Percentiles rank a stretch among this genome's conserved stretches.
phyloP scores from a whole-genome alignment of 345 rosid species.

The Conringia planisiliqua region DNA sequence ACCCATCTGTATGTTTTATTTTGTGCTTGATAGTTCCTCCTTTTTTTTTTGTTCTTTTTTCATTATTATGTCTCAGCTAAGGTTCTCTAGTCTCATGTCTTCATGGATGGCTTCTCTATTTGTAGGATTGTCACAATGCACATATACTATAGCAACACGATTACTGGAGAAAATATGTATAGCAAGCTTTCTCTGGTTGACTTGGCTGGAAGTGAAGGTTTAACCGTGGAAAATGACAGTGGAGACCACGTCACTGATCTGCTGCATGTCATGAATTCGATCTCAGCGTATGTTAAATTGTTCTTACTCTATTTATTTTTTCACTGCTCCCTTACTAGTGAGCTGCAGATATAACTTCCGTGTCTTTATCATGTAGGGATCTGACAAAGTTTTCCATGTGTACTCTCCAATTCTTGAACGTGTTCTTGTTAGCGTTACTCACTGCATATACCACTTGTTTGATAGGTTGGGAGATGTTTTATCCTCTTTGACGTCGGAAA shows the following conservation, averaged over 20 bases:
- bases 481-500: conserved; percentile 79
- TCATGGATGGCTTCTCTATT: conserved; percentile 32
- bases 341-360: conserved; percentile 1
- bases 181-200: conserved; percentile 97
- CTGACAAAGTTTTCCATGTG: background rate
- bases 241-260: conserved; percentile 88
- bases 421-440: conserved; percentile 3
- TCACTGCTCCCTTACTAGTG: background rate
- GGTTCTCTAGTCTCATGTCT: conserved; percentile 24
- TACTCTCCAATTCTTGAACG: background rate
- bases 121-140: conserved; percentile 77
- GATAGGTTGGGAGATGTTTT: conserved; percentile 97
- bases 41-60: background rate
- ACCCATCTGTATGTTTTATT: conserved; percentile 79
- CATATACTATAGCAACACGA: conserved; percentile 68
- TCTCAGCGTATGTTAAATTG: conserved; percentile 74
- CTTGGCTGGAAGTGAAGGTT: conserved; percentile 92
- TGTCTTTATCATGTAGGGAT: background rate
- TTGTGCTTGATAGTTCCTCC: conserved; percentile 10
- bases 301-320: background rate
- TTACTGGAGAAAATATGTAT: conserved; percentile 73
- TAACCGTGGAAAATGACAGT: conserved; percentile 65
- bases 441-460: conserved; percentile 24
- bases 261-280: conserved; percentile 89
- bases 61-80: background rate